Evolutionary conservation across 2,329 filamentous ascomycete genomes (phyloP), one percentile per base, ranked within the genome.

Genomic region (Fusarium paranaense): DNA sequence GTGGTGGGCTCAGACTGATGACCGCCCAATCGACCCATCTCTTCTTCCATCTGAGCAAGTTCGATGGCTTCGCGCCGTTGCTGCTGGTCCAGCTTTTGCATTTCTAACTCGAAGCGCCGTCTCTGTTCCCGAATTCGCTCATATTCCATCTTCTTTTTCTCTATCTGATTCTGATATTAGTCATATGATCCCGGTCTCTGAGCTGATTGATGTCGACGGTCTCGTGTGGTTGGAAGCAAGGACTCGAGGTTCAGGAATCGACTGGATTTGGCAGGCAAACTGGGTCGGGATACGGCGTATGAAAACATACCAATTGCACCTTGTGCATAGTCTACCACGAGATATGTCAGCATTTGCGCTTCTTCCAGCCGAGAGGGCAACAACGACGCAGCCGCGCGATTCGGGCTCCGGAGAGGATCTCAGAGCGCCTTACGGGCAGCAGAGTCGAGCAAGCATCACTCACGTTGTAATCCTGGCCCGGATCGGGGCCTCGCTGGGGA

Each of bases 1-100:
- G 97, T 99, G 2, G 97, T 98, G 18, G 97, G 97, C 84, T 98
- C 96, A 77, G 94, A 98, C 81, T 97, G 94, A 78, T 95, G 93
- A 63, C 94, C 94, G 70, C 91, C 87, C 71, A 87, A 84, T 78
- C 87, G 81, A 67, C 88, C 87, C 66, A 97, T 88, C 76, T 97
- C 94, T 77, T 95, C 92, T 79, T 95, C 93, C 86, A 98, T 93
- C 81, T 94, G 92, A 67, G 93, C 91, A 78, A 97, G 91, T 80
- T 98, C 95, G 77, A 93, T 90, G 81, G 95, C 94, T 80, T 97
- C 94, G 71, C 90, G 91, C 72, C 93, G 92, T 82, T 96, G 94
- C 81, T 97, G 93, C 77, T 95, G 89, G 79, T 98, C 95, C 71
- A 98, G 88, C 77, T 95, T 90, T 82, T 95, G 94, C 90, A 99